Evolutionary conservation across 208 protist genomes (phyloP), one percentile per base, ranked within the genome.

Genomic region (Trypanosoma lewisi): DNA sequence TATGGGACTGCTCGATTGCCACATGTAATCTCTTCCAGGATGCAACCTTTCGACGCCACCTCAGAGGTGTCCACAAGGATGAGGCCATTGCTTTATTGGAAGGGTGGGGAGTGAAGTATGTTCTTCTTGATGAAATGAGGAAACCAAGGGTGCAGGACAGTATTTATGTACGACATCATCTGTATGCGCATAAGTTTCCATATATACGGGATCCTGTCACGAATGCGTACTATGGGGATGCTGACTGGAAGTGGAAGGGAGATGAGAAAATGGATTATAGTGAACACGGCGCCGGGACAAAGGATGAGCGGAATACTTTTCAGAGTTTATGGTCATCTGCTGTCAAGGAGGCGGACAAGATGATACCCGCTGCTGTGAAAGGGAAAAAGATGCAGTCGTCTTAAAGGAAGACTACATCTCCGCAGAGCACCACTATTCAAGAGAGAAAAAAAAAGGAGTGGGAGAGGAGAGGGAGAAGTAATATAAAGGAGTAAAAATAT

Each of bases 111-210:
- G 75, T 93, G 33, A 76, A 74, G n/a, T 95, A 91, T 59, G 47
- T 93, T 23, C 14, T 95, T 14, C 77, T 92, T 1, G 89, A 95
- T 41, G 85, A 95, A 68, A 70, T 93, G 16, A 77, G 82, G 19
- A 87, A 89, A 70, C 86, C 86, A 16, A 82, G 75, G 2, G 56
- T 93, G 49, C 62, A 83, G 68, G 82, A 93, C 67, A 73, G 67
- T 62, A 86, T 83, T 63, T 92, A 92, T 67, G 76, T 89, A 70
- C 77, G 72, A 47, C 89, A 95, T 54, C 34, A 63, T 2, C 63
- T 95, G 28, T 95, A 85, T 75, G 63, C 82, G 7, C 64, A 93
- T 72, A 95, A 95, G 59, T 95, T 95, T 67, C 73, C 74, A 25
- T 93, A 86, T 75, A 70, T 81, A 5, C 84, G 82, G 5, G 70